Evolutionary conservation across 2,329 filamentous ascomycete genomes (phyloP), one percentile per base, ranked within the genome.

Genomic region (Magnaporthiopsis incrustans): DNA sequence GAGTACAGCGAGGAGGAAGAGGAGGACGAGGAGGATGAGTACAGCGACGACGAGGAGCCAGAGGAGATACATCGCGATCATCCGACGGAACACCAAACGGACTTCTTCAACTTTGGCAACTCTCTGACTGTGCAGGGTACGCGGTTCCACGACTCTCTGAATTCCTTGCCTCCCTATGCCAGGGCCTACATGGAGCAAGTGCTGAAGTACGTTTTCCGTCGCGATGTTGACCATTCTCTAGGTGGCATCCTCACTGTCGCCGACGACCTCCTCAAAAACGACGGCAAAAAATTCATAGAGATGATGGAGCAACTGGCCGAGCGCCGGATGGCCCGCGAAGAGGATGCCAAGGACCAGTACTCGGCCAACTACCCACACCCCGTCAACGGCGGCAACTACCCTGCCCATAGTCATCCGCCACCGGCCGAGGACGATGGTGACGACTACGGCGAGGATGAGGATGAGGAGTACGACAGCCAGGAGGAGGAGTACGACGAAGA

Each of bases 271-370:
- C 85, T 99, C 68, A 98, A 98, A 77, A 99, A 99, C 77, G 95
- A 99, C 77, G 95, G 95, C 72, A 97, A 96, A 77, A 96, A 97
- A 74, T 99, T 99, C 79, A 99, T 99, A 77, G 95, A 99, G 76
- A 99, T 99, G 95, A 99, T 99, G 95, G 95, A 99, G 77, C 94
- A 98, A 79, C 85, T 99, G 71, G 95, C 95, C 53, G 95, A 99
- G 79, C 91, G 94, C 71, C 87, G 95, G 71, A 97, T 99, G 94
- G 91, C 93, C 73, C 89, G 95, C 70, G 94, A 98, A 79, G 93
- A 95, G 78, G 92, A 97, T 74, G 91, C 91, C 62, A 87, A 88
- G 67, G 82, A 85, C 69, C 81, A 85, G 70, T 81, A 87, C 73
- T 81, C 88, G 64, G 82, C 85, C 67, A 82, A 77, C 68, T 83